phyloP scores from a whole-genome alignment of 345 rosid genomes.

The Arabis alpina region DNA sequence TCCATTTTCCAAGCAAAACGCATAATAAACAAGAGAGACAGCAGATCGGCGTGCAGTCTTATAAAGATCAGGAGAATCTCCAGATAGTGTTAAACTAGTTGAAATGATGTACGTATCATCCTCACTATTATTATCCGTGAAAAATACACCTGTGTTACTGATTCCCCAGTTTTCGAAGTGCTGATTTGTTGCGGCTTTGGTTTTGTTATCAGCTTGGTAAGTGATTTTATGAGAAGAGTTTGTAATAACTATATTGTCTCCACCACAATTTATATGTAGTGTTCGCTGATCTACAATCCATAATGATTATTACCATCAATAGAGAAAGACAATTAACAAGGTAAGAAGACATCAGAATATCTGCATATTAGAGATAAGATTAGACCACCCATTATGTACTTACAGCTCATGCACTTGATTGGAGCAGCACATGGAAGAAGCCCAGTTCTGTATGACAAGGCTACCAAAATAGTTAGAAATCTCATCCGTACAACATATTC shows the following conservation, averaged over 20 bases:
- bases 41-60: slow-evolving; percentile 61
- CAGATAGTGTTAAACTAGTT: too few species aligned
- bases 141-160: slow-evolving; percentile 17
- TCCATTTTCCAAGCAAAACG: slow-evolving; percentile 62
- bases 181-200: not conserved
- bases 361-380: too few species aligned
- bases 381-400: not conserved
- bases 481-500: not conserved
- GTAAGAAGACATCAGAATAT: too few species aligned
- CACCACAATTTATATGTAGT: slow-evolving; percentile 39
- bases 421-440: slow-evolving; percentile 24
- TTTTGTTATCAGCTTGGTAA: slow-evolving; percentile 25
- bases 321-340: not conserved
- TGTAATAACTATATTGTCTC: not conserved
- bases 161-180: slow-evolving; percentile 21
- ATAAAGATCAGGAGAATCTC: slow-evolving; percentile 41
- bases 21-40: slow-evolving; percentile 62
- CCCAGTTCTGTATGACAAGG: slow-evolving; percentile 20
- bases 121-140: too few species aligned
- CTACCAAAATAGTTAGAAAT: not conserved
- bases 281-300: slow-evolving; percentile 14
- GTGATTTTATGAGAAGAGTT: not conserved
- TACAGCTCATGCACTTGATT: not conserved
- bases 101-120: too few species aligned
- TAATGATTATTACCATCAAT: not conserved